Evolutionary conservation across 345 rosid species (phyloP), one percentile per base, ranked within the genome.

Genomic region (Camelina sativa): DNA sequence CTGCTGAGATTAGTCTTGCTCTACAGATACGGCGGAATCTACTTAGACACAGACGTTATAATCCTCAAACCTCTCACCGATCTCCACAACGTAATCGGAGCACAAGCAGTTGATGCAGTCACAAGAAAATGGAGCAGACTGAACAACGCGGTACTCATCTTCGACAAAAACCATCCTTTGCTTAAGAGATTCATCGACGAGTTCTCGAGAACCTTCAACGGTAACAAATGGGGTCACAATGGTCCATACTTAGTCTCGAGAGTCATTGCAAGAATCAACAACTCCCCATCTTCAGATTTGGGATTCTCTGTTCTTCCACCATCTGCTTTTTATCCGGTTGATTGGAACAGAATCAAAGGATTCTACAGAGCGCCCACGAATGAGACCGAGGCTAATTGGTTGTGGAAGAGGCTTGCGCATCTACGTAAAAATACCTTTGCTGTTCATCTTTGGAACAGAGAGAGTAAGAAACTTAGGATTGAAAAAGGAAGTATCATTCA

Each of bases 221-320:
- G 97, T 13, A 90, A 83, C 81, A 95, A 85, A 76, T 95, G 99
- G 99, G 99, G 99, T 4, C 96, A 95, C 58, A 95, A 95, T 57
- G 99, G 99, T 62, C 99, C 96, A 1, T 92, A 95, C 67, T 71
- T 95, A 51, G 97, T 92, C 19, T 95, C 98, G 0, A 82, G 99
- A 68, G 99, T 95, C 6, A 83, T 90, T 16, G 64, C 85, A 5
- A 84, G 90, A 64, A 69, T 90, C 11, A 65, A 13, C 1, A 79
- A 62, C 0, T 74, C 79, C 52, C 58, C 72, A 35, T 75, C 67
- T 38, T 61, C 57, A 8, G 71, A 87, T 16, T 76, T 75, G 30
- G 65, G 84, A 78, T 87, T 91, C 83, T 81, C 86, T 0, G 89
- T 95, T 37, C 41, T 89, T 86, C 91, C 93, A 6, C 97, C 94